Base-by-base conservation (phyloP, 768 basidiomycete genomes). In the Chalciporus piperatus region DNA sequence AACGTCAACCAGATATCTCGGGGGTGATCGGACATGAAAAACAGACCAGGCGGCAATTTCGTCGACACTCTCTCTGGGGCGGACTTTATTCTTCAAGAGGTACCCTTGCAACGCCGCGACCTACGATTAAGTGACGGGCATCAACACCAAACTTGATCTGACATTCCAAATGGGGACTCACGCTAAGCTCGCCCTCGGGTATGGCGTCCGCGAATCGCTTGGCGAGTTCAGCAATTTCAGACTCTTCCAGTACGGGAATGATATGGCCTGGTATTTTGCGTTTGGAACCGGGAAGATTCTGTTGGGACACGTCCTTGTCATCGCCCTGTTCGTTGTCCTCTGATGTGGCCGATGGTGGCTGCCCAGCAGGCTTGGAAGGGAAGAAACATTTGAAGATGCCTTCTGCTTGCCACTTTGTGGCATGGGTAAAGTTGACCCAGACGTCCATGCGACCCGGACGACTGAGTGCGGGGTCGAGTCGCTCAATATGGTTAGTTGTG, bases 331-430 rank as follows among this genome's bases (percentile, higher is more conserved):
- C 10, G 62, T 50, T 32, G 35, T n/a, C n/a, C 35, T 37, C 6
- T 14, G 35, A 37, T n/a, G 35, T 37, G 9, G 27, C 27, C 27
- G 35, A n/a, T 37, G n/a, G 16, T 1, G 54, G 19, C 17, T 49
- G 19, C 17, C 48, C 35, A 12, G 54, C 42, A 50, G 59, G 69
- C 51, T 73, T 83, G 69, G 69, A 85, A 3, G 91, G 90, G 85
- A 93, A 93, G 83, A 93, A 93, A 69, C 89, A 91, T 67, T 91
- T 91, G 82, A 92, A 93, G 65, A 93, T 89, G 46, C 89, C 90
- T 69, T 92, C 90, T 13, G 91, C 91, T 63, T 93, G 91, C 89
- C 89, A 92, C 68, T 90, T 92, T 8, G 89, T 91, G 6, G 91
- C 90, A 62, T 93, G 85, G 46, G 87, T 85, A 71, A 93, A 93